Base-by-base conservation (phyloP, 2,329 filamentous ascomycete species). In the Pseudocercospora pini-densiflorae region DNA sequence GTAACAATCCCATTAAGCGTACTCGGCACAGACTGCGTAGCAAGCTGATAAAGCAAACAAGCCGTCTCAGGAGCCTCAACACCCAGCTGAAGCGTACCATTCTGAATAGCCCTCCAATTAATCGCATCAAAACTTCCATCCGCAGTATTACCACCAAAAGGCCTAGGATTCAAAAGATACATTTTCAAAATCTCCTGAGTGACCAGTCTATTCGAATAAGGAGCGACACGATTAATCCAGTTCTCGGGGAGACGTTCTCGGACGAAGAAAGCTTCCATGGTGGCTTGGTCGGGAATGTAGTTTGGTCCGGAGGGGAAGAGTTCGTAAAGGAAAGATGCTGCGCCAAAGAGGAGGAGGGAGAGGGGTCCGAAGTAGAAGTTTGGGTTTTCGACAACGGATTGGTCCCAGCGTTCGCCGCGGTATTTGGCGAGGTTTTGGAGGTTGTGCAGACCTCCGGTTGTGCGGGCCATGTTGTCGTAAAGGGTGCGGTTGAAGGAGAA, bases 351-450 rank as follows among this genome's bases (percentile, higher is more conserved):
- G 5, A 83, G 73, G 3, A 82, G 70, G 10, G 74, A 71, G 14
- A 78, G 68, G 1, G 80, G 80, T n/a, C 80, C 79, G 57, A 81
- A 82, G 73, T 73, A 81, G 76, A 82, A 81, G 65, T 81, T 80
- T 1, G 73, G 70, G 66, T 81, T 82, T 55, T 79, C 73, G 14
- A 72, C 71, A 1, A 75, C 66, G 8, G 77, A 79, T 58, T 81
- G 76, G 16, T 79, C 72, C 70, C 79, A 82, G 23, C 81, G 78
- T 70, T 80, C 72, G 66, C 75, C 72, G 59, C 79, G 78, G 68
- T 80, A 81, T 19, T 73, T 71, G 51, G 79, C 77, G 9, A 83
- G 71, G 23, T 74, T 71, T 43, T 81, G 71, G 59, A 74, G 73
- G 73, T 81, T 75, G 63, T 79, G 81, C 47, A 77, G 76, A 47